phyloP scores from a whole-genome alignment of 176 grass and related monocot genomes.

The Themeda triandra region DNA sequence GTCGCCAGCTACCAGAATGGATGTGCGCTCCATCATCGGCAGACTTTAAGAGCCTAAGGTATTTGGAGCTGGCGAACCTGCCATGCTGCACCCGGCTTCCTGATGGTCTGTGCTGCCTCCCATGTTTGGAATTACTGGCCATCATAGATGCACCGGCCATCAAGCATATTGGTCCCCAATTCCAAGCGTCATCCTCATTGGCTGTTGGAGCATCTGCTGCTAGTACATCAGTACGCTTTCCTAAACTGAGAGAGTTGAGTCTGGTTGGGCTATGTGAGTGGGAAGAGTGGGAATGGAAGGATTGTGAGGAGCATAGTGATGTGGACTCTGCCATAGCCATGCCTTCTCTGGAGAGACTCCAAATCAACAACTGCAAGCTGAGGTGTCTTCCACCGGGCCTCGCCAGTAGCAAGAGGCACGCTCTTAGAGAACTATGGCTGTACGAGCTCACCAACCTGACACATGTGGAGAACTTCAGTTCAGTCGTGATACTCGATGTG shows the following conservation, averaged over 20 bases:
- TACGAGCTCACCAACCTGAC: neutral
- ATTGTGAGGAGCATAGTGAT: neutral
- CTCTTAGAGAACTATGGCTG: neutral
- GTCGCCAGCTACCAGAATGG: neutral
- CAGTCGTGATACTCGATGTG: neutral
- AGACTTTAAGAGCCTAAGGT: neutral
- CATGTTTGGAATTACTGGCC: neutral
- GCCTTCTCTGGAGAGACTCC: neutral
- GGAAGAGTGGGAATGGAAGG: conserved; percentile 18
- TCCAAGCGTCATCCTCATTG: neutral
- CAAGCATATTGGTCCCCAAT: no score
- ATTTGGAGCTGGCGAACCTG: neutral
- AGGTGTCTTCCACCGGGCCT: neutral
- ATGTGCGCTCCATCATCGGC: neutral
- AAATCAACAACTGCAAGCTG: fast-evolving
- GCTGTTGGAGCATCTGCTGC: no score
- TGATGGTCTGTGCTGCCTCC: neutral
- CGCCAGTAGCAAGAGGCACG: neutral
- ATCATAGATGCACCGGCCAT: neutral
- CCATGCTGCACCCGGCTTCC: neutral
- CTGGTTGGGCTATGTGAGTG: neutral
- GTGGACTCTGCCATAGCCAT: neutral
- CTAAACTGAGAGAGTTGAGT: no score
- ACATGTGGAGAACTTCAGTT: neutral
- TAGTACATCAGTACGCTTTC: no score